Evolutionary conservation across 306 rosid genomes (phyloP), one percentile per base, ranked within the genome.

Genomic region (Malus asiatica): DNA sequence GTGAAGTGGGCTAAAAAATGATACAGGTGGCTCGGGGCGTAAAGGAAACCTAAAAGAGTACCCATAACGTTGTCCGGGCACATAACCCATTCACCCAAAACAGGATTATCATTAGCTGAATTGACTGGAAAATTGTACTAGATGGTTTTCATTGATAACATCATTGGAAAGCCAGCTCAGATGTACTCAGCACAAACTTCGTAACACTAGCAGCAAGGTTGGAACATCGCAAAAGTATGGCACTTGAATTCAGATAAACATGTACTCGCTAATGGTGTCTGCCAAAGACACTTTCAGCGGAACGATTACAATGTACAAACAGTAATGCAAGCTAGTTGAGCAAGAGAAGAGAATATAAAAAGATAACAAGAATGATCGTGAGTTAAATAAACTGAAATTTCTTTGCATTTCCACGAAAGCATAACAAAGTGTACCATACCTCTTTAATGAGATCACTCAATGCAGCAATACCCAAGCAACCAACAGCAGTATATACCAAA

Each of bases 401-500:
- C 53, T 13, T 6, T 10, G 42, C 46, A 19, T 66, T 13, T 59
- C 55, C 65, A 59, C 15, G 51, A 20, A 74, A 38, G 19, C 52
- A 19, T 44, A 40, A 15, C 44, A 69, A 65, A 81, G 71, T 68
- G 74, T 71, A 53, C 30, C 68, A 59, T 91, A 94, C 98, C 97
- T 94, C 98, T 80, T 81, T 87, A 84, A 94, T 23, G 57, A 91
- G 79, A 81, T 91, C 98, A 30, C 82, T 84, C 81, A 91, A 76
- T 64, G 93, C 91, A 60, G 91, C 78, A 78, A 94, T 72, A 78
- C 98, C 97, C 45, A 94, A 84, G 86, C 97, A 94, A 20, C 95
- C 96, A 23, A 91, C 83, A 83, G 97, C 98, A 33, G 96, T 85
- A 83, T 94, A 91, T 25, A 91, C 87, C 97, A 94, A 85, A 77